phyloP scores from a whole-genome alignment of 768 basidiomycete genomes.

The Agaricus sinodeliciosus region DNA sequence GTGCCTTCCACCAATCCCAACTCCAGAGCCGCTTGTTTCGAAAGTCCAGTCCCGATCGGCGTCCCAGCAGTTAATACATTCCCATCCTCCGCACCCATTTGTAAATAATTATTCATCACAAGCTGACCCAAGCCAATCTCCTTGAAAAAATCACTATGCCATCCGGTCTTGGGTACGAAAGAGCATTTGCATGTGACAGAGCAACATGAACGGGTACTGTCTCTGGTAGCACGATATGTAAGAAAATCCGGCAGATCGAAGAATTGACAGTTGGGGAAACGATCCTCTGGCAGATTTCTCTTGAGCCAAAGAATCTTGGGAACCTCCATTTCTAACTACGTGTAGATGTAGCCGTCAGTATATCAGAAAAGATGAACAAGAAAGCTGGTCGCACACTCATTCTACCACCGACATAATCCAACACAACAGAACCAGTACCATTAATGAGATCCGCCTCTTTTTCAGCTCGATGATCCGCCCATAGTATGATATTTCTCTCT shows the following conservation, averaged over 20 bases:
- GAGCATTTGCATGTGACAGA: slow-evolving; percentile 96
- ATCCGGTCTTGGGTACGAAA: slow-evolving; percentile 79
- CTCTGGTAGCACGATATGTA: slow-evolving; percentile 84
- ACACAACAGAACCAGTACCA: slow-evolving; percentile 69
- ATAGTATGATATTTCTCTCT: slow-evolving; percentile 84
- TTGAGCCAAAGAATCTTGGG: slow-evolving; percentile 98
- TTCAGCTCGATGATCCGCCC: slow-evolving; percentile 96
- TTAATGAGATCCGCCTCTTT: slow-evolving; percentile 91
- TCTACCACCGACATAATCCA: slow-evolving; percentile 92
- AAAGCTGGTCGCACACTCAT: slow-evolving; percentile 66
- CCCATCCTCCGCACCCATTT: slow-evolving; percentile 64
- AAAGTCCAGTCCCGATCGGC: slow-evolving; percentile 82
- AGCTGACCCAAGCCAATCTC: slow-evolving; percentile 76
- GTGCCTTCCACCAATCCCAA: slow-evolving; percentile 83
- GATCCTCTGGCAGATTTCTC: slow-evolving; percentile 66
- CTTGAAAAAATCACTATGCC: slow-evolving; percentile 85
- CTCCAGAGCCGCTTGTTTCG: slow-evolving; percentile 71
- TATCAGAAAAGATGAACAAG: not conserved
- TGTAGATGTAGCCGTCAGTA: not conserved
- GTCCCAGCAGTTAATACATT: slow-evolving; percentile 74
- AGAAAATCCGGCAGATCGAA: slow-evolving; percentile 94
- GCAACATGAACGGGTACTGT: slow-evolving; percentile 76
- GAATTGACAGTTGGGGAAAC: slow-evolving; percentile 74
- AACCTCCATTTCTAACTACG: slow-evolving; percentile 94
- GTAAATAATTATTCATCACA: slow-evolving; percentile 59